A percentile compares a stretch with the other conserved stretches of the same genome.
Evolutionary conservation across 2,329 filamentous ascomycete genomes (phyloP).

Genomic region (Neonectria hederae): DNA sequence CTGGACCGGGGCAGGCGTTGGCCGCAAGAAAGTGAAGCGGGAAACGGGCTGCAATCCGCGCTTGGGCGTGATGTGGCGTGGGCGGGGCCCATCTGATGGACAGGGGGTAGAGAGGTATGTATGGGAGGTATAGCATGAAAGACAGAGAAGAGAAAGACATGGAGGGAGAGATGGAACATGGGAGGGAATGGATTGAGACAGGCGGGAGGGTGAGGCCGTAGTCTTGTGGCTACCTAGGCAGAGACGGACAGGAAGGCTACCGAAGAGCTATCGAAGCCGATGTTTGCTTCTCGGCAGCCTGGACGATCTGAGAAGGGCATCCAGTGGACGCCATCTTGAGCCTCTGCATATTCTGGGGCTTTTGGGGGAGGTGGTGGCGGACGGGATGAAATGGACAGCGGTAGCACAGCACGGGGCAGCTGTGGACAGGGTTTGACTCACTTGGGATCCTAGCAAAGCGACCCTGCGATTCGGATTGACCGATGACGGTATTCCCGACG

Average conservation of each 20-base stretch:
- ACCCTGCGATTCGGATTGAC: constrained; percentile 18
- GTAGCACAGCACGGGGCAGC: constrained; percentile 6
- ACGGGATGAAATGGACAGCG: neutral
- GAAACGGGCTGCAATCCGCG: constrained; percentile 40
- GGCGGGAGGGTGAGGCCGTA: neutral
- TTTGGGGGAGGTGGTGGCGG: neutral
- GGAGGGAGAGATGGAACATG: constrained; percentile 7
- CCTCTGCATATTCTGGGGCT: neutral
- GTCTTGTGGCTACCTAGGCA: neutral
- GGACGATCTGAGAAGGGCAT: neutral
- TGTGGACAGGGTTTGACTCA: constrained; percentile 18
- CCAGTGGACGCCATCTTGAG: neutral
- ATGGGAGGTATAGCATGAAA: constrained; percentile 20
- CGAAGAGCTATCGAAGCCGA: neutral
- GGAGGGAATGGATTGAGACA: constrained; percentile 1
- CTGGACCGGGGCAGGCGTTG: constrained; percentile 24
- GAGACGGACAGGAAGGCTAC: neutral
- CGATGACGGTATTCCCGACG: constrained; percentile 24
- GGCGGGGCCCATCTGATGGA: constrained; percentile 35
- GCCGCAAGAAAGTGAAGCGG: constrained; percentile 31
- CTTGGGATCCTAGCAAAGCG: constrained; percentile 19
- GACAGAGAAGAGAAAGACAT: neutral
- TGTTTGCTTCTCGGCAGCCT: neutral
- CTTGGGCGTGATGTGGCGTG: constrained; percentile 43
- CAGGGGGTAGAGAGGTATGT: constrained; percentile 22